Conservation (phyloP, 345 rosid species). For the Kernera saxatilis region DNA sequence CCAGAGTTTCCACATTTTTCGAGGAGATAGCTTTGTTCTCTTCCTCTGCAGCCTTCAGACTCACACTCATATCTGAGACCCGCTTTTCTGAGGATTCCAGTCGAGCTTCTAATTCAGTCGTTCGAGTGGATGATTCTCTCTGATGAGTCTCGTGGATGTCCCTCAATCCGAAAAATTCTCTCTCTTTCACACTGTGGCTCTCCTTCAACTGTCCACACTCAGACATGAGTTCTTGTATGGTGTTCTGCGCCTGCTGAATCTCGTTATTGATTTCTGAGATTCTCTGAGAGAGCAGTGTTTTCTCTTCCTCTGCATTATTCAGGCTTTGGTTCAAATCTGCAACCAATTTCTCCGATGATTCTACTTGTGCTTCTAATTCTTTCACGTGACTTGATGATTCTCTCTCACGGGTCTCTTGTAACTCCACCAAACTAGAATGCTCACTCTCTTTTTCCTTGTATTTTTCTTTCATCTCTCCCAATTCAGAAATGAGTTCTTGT, state of each 20-base stretch:
- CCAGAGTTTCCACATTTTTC: conserved; percentile 42
- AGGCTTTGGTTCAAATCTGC: conserved; percentile 41
- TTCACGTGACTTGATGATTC: conserved; percentile 37
- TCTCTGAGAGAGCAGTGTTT: conserved; percentile 42
- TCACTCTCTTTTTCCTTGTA: conserved; percentile 62
- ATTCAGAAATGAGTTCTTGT: conserved; percentile 38
- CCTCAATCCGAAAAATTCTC: conserved; percentile 41
- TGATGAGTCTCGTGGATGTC: conserved; percentile 46
- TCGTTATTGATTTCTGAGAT: conserved; percentile 44
- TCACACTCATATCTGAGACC: conserved; percentile 38
- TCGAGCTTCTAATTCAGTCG: conserved; percentile 20
- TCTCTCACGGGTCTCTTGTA: conserved; percentile 42
- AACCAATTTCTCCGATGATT: conserved; percentile 48
- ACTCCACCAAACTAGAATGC: conserved; percentile 37
- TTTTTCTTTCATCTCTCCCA: conserved; percentile 42
- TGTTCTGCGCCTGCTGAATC: conserved; percentile 43
- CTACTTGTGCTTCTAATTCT: conserved; percentile 30
- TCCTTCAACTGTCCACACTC: conserved; percentile 49
- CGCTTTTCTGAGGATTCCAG: conserved; percentile 52
- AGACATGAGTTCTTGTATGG: conserved; percentile 33
- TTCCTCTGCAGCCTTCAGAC: conserved; percentile 39
- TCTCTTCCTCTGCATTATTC: conserved; percentile 45
- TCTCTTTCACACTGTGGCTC: conserved; percentile 43
- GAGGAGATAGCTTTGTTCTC: conserved; percentile 50
- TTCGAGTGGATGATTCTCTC: conserved; percentile 43